phyloP scores from a whole-genome alignment of 2,329 filamentous ascomycete species.

The Ophiostoma australiae region DNA sequence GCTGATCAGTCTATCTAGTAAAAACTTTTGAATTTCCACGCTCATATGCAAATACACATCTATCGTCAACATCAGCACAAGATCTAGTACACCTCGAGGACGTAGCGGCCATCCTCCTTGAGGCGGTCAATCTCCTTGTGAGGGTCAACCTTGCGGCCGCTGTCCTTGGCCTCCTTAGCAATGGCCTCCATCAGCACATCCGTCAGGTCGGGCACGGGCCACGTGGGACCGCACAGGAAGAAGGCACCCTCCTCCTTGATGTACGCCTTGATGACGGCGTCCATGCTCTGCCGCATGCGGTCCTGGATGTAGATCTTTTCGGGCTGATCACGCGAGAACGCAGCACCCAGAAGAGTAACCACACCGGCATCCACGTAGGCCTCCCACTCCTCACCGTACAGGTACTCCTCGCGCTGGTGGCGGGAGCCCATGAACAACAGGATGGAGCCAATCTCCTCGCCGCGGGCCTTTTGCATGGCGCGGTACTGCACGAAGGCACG shows the following conservation, averaged over 20 bases:
- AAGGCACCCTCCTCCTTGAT: slow-evolving; percentile 84
- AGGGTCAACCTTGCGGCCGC: slow-evolving; percentile 75
- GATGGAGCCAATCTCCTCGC: slow-evolving; percentile 88
- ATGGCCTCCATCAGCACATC: slow-evolving; percentile 92
- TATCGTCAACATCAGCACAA: background rate
- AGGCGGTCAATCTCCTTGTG: slow-evolving; percentile 92
- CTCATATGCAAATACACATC: background rate
- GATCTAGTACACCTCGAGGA: slow-evolving; percentile 86
- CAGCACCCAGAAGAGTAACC: slow-evolving; percentile 86
- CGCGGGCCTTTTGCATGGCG: slow-evolving; percentile 95
- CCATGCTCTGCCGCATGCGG: slow-evolving; percentile 83
- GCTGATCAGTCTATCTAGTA: background rate
- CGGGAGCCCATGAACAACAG: slow-evolving; percentile 95
- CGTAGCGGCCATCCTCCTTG: slow-evolving; percentile 92
- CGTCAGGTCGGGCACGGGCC: slow-evolving; percentile 96
- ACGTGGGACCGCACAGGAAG: slow-evolving; percentile 96
- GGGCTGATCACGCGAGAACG: slow-evolving; percentile 94
- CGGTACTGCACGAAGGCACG: slow-evolving; percentile 97
- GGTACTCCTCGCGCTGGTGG: slow-evolving; percentile 96
- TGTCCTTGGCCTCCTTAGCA: slow-evolving; percentile 62
- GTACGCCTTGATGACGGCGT: slow-evolving; percentile 80
- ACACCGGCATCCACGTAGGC: slow-evolving; percentile 93
- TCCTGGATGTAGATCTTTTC: slow-evolving; percentile 99
- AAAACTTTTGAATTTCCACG: background rate
- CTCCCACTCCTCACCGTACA: slow-evolving; percentile 99